These are phyloP conservation scores for Leccinellum luteum DNA, from an alignment of 768 basidiomycete species.

Conservation along the genomic window DNA sequence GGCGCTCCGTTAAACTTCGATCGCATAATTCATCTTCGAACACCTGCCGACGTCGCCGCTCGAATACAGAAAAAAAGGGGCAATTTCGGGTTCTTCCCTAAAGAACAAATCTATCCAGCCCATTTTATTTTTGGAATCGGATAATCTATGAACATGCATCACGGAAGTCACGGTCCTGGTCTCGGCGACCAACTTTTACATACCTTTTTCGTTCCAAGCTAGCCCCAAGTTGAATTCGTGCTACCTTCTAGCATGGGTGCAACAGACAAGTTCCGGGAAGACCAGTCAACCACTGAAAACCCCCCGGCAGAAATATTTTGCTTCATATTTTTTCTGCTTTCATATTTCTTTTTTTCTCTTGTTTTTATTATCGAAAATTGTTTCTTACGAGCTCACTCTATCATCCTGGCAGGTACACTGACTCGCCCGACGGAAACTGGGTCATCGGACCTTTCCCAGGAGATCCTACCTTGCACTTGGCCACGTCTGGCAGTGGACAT, in stretches of 20 bases:
- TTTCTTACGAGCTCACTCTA: background rate
- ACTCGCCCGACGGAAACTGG: constrained; percentile 86
- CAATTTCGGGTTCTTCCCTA: background rate
- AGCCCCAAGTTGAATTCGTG: background rate
- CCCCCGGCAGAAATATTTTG: constrained; percentile 1
- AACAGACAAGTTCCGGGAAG: background rate
- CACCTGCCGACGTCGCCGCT: background rate
- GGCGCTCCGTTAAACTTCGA: background rate
- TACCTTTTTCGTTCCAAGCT: background rate
- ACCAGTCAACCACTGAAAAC: constrained; percentile 6
- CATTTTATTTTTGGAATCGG: too few relatives aligned
- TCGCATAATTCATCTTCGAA: background rate
- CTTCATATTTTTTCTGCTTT: background rate
- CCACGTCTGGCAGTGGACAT: constrained; percentile 88
- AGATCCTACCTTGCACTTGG: constrained; percentile 64
- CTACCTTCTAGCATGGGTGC: background rate
- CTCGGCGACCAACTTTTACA: background rate
- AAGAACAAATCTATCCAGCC: too few relatives aligned
- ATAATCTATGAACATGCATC: too few relatives aligned
- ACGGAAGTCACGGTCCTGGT: too few relatives aligned
- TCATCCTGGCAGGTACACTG: constrained; percentile 68
- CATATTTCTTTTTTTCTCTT: constrained; percentile 4
- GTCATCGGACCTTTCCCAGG: constrained; percentile 73
- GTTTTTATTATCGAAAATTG: background rate
- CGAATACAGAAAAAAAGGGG: background rate